A percentile compares a stretch with the other conserved stretches of the same genome.
phyloP scores from a whole-genome alignment of 2,329 filamentous ascomycete genomes.

The Fusarium cicatricum region DNA sequence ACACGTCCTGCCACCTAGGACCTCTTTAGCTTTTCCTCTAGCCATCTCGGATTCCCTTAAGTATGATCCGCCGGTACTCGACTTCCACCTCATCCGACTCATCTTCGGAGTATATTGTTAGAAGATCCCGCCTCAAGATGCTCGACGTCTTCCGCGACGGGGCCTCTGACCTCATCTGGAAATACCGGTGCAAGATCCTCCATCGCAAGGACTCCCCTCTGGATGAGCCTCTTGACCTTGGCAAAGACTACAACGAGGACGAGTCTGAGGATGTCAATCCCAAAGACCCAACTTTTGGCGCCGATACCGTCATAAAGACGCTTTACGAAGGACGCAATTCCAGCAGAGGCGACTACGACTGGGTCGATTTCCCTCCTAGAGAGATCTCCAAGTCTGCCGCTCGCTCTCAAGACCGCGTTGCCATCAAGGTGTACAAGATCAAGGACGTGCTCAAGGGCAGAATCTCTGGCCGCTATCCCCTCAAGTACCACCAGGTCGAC shows the following conservation, averaged over 20 bases:
- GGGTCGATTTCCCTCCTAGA: slow-evolving; percentile 53
- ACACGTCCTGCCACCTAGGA: slow-evolving; percentile 3
- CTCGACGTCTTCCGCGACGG: slow-evolving; percentile 18
- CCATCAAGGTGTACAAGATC: slow-evolving; percentile 57
- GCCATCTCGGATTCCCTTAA: background rate
- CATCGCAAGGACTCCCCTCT: slow-evolving; percentile 30
- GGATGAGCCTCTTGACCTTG: slow-evolving; percentile 27
- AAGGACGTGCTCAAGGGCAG: slow-evolving; percentile 53
- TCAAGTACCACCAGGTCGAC: slow-evolving; percentile 53
- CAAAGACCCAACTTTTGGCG: slow-evolving; percentile 43
- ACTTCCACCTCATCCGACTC: background rate
- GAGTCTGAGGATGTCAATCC: slow-evolving; percentile 17
- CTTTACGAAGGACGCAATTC: slow-evolving; percentile 50
- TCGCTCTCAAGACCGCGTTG: slow-evolving; percentile 49
- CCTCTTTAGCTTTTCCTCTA: slow-evolving; percentile 1
- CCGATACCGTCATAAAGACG: slow-evolving; percentile 47
- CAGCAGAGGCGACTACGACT: slow-evolving; percentile 40
- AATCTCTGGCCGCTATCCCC: slow-evolving; percentile 48
- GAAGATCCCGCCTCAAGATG: slow-evolving; percentile 13
- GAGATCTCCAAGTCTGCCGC: slow-evolving; percentile 51
- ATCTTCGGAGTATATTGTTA: background rate
- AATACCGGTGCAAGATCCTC: slow-evolving; percentile 45
- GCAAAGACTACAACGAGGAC: slow-evolving; percentile 21
- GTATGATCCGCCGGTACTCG: slow-evolving; percentile 2
- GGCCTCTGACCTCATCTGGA: slow-evolving; percentile 44